phyloP scores from a whole-genome alignment of 305 asterid genomes.

The Fraxinus angustifolia region DNA sequence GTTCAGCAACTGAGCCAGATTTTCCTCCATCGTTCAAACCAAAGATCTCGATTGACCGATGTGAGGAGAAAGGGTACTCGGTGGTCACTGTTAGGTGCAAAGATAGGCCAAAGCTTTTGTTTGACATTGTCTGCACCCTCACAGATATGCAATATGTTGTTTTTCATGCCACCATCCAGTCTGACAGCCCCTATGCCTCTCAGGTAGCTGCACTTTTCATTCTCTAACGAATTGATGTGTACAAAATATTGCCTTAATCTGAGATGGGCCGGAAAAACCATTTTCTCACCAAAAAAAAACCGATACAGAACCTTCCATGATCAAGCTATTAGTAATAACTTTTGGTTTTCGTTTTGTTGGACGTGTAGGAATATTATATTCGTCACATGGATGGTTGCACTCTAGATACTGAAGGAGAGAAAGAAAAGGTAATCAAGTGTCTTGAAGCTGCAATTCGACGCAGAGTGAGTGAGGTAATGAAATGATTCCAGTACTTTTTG shows the following conservation, averaged over 20 bases:
- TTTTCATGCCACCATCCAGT: conserved; percentile 81
- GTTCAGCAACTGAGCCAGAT: conserved; percentile 29
- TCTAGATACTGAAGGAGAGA: conserved; percentile 60
- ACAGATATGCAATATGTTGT: conserved; percentile 90
- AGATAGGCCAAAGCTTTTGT: conserved; percentile 91
- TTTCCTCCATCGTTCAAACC: conserved; percentile 40
- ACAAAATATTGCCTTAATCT: neutral
- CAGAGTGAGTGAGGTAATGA: conserved; percentile 76
- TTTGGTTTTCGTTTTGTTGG: neutral
- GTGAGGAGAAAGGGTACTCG: conserved; percentile 81
- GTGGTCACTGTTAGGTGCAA: conserved; percentile 85
- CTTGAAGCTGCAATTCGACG: conserved; percentile 91
- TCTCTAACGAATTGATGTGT: neutral
- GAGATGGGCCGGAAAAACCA: neutral
- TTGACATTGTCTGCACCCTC: conserved; percentile 93
- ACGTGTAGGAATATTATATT: conserved; percentile 68
- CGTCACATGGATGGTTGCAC: conserved; percentile 85
- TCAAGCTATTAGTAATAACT: neutral
- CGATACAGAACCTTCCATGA: neutral
- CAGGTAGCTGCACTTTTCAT: conserved; percentile 50
- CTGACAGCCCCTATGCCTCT: conserved; percentile 78
- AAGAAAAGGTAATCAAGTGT: conserved; percentile 75
- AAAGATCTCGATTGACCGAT: conserved; percentile 59
- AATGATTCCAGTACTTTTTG: neutral
- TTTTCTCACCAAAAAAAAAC: neutral